Base-by-base conservation (phyloP, 2,329 filamentous ascomycete species). In the Calonectria hongkongensis region DNA sequence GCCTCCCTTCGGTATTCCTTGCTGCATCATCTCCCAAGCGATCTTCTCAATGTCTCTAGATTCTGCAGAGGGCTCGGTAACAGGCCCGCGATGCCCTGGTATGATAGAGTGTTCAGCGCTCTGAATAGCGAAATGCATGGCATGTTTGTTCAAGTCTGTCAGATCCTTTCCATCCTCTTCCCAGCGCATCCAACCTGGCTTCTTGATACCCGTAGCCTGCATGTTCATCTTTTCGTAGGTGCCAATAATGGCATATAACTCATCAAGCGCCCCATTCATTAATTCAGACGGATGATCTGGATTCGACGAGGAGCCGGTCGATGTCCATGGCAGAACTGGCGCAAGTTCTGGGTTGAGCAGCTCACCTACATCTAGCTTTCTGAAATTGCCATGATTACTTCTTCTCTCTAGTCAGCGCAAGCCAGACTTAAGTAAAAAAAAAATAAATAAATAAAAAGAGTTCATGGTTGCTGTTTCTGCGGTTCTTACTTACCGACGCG, bases 11-110 rank as follows among this genome's bases (percentile, higher is more conserved):
- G 77, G 79, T 45, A 77, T 68, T 5, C 75, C 77, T 25, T 79
- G 78, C 2, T 80, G 78, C 36, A 85, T 72, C 45, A 84, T 68
- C 39, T 84, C 83, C 77, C 78, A 79, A 7, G 83, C 84, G 63
- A 85, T 74, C 36, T 76, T 79, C 30, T 84, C 78, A 25, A 83
- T 72, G 30, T 83, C 83, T 12, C 77, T 74, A 1, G 73, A 72
- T 6, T 68, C 68, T 6, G 72, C 74, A 6, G 66, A 58, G 39
- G 74, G 73, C 4, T 71, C 27, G 36, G 15, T 41, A 12, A 65
- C 43, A 15, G 58, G 45, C 7, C 63, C 51, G 15, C 74, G 68
- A 27, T 71, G 43, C 6, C 70, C 58, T 10, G 83, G 82, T 65
- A 83, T 76, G 30, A 85, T 68, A 21, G 75, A 74, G 18, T 74